Base-by-base conservation (phyloP, 805 yeast species). In the Pichia occidentalis region DNA sequence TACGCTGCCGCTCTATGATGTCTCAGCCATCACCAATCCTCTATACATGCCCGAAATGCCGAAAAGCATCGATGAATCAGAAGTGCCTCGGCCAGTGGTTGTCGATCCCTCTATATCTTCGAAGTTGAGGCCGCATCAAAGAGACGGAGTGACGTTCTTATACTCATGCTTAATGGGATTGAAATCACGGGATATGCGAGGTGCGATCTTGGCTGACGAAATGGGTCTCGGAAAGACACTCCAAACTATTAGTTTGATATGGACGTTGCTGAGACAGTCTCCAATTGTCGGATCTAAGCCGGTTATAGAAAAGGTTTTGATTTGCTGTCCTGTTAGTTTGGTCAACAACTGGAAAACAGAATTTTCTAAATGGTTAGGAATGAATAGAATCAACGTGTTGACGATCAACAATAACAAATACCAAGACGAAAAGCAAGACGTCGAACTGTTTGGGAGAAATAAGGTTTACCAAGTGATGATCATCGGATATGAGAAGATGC, bases 211-310 rank as follows among this genome's bases (percentile, higher is more conserved):
- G 29, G 98, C 98, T 0, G 98, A 92, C 59, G 97, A 90, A 50
- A 92, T 92, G 98, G 98, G 98, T 0, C 64, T 92, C 13, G 96
- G 96, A 2, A 84, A 84, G 51, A 88, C 97, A 0, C 60, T 92
- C 29, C 88, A 80, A 73, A 76, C 96, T 0, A 90, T 92, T 5
- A 54, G 95, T 0, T 56, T 86, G 28, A 69, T 90, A 4, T 86
- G 95, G 94, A 86, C 95, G 0, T 58, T 92, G 14, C 56, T 85
- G 14, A 79, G 72, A 45, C 86, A 83, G 48, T 70, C 73, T 12
- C 86, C 88, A 0, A 32, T 39, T 11, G 59, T 45, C 34, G 67
- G 50, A 37, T 53, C 53, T 34, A 46, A 39, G 34, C 71, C 66
- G 0, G 57, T 65, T 0, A 16, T 45, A 13, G 67, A 67, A 28